Evolutionary conservation across 164 flowering plant species (phyloP).

Genomic region (Berberis vulgaris): DNA sequence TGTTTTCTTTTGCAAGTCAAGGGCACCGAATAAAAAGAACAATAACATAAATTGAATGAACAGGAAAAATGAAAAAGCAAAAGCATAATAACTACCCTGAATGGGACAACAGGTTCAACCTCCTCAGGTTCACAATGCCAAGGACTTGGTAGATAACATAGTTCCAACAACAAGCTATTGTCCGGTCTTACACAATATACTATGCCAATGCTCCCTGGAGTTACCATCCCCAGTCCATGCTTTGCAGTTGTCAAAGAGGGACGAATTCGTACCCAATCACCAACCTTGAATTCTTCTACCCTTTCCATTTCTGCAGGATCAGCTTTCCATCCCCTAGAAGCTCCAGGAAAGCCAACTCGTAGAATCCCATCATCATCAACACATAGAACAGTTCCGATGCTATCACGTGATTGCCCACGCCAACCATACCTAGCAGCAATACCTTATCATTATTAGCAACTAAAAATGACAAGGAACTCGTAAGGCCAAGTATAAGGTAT

Average conservation of each 20-base stretch:
- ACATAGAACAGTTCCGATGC: conserved; percentile 91
- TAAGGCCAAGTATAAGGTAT: too few species aligned
- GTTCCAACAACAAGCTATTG: conserved; percentile 73
- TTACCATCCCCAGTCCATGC: conserved; percentile 92
- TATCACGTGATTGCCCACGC: conserved; percentile 93
- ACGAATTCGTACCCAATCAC: conserved; percentile 98
- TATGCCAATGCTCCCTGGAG: conserved; percentile 97
- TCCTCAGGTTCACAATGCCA: conserved; percentile 99
- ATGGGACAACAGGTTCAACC: conserved; percentile 90
- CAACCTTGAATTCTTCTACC: conserved; percentile 96
- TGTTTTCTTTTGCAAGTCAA: background rate
- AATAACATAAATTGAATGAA: background rate
- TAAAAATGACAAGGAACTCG: too few species aligned
- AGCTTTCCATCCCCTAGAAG: conserved; percentile 99
- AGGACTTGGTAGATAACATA: conserved; percentile 85
- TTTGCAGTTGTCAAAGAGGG: conserved; percentile 90
- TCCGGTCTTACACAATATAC: conserved; percentile 95
- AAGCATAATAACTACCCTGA: conserved; percentile 43
- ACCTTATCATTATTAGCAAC: background rate
- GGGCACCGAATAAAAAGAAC: background rate
- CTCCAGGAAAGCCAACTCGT: conserved; percentile 99
- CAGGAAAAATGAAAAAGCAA: background rate
- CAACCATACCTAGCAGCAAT: conserved; percentile 67
- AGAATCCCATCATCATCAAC: conserved; percentile 99
- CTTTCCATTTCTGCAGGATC: conserved; percentile 99